These are phyloP conservation scores for Claviceps maximensis DNA, from an alignment of 2,329 filamentous ascomycete species.

Conservation along the genomic window DNA sequence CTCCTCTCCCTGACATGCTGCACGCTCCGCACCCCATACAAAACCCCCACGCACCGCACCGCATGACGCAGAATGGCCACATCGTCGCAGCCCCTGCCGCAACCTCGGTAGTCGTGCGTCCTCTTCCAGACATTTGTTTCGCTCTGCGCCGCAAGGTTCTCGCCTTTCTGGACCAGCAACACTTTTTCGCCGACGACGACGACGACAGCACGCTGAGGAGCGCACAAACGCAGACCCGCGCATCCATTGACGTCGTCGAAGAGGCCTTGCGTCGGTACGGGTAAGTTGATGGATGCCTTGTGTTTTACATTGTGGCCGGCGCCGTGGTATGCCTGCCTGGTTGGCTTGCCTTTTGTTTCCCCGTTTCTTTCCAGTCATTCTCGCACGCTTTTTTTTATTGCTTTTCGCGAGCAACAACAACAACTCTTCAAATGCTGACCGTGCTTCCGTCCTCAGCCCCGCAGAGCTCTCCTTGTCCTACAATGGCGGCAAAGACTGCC, in stretches of 20 bases:
- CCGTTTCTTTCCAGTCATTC: no score
- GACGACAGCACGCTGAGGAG: constrained; percentile 42
- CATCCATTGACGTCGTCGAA: constrained; percentile 59
- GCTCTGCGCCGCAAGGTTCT: constrained; percentile 47
- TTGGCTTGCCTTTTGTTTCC: no score
- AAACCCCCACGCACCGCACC: neutral
- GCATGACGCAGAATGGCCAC: constrained; percentile 6
- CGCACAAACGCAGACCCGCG: constrained; percentile 62
- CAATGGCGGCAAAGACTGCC: constrained; percentile 96
- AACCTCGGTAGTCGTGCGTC: neutral
- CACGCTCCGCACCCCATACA: neutral
- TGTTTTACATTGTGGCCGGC: neutral
- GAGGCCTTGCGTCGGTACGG: constrained; percentile 64
- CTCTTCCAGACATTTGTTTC: constrained; percentile 28
- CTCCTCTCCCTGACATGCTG: neutral
- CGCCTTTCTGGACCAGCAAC: constrained; percentile 48
- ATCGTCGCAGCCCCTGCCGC: constrained; percentile 1
- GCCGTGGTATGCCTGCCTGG: neutral
- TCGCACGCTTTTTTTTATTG: no score
- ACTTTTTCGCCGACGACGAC: constrained; percentile 39
- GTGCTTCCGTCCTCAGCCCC: constrained; percentile 33
- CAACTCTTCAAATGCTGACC: no score
- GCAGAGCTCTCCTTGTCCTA: constrained; percentile 80
- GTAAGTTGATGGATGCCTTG: constrained; percentile 30
- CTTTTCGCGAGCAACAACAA: no score